Base-by-base conservation (phyloP, 78 protist genomes). In the Emiliania huxleyi region DNA sequence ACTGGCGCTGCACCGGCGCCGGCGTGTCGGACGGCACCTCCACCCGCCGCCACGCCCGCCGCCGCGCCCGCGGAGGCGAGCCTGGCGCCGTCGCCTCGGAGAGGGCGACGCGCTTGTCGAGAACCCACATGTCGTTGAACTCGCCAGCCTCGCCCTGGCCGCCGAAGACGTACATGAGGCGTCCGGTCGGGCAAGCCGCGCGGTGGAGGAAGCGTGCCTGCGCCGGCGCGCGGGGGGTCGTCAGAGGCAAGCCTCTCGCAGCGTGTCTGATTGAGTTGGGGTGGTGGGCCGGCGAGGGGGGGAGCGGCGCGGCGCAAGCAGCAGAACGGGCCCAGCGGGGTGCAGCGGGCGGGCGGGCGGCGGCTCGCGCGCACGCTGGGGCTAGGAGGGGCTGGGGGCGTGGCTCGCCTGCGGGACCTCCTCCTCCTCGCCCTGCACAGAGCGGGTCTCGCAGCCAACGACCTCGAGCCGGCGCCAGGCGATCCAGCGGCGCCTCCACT, bases 171-270 rank as follows among this genome's bases (percentile, higher is more conserved):
- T 44, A 44, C 33, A 44, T 0, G 42, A 8, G 18, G 19, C 52
- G 38, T 6, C 56, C 56, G 5, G 8, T 23, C 35, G 35, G 35
- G 49, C 48, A 44, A 23, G 89, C 56, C 18, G 89, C 89, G 37
- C 89, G 89, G 38, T 81, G 89, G 5, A 81, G 56, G 89, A 81
- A 81, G 49, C 89, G 89, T 5, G 85, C 85, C 85, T 62, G 75
- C 3, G 23, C 29, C 75, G 37, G 15, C 62, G n/a, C 62, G 62
- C 29, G 62, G 62, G 15, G 62, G 62, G 8, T 52, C 62, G 62
- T 52, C 29, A 52, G 15, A 15, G 62, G 62, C 8, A 52, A 52
- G 62, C 8, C 62, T 52, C 62, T 52, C 62, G n/a, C n/a, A n/a
- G n/a, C n/a, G n/a, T n/a, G 8, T 52, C 62, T 8, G 29, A 52